Conservation (phyloP, 2,329 filamentous ascomycete species). For the Eutypella sp. region DNA sequence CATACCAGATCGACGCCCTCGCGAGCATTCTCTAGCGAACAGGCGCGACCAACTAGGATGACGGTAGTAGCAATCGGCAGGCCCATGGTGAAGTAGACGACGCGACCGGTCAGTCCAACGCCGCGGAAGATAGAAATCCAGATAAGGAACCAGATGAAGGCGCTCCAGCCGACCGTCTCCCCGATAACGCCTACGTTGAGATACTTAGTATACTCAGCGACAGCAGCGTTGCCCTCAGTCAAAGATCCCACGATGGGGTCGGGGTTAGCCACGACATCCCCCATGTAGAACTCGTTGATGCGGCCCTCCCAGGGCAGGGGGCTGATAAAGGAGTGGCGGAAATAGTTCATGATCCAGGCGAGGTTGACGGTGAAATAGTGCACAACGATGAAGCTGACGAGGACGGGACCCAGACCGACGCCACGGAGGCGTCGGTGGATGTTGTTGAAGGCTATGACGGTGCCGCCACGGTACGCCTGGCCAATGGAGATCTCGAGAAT, state of each 20-base stretch:
- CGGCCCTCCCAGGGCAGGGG: constrained; percentile 49
- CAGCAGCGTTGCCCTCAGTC: constrained; percentile 31
- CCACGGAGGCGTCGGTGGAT: constrained; percentile 49
- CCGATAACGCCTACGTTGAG: constrained; percentile 42
- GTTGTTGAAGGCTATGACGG: constrained; percentile 50
- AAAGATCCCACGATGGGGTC: constrained; percentile 35
- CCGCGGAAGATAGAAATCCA: constrained; percentile 57
- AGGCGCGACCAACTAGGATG: constrained; percentile 48
- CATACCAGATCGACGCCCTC: constrained; percentile 46
- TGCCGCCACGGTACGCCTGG: constrained; percentile 53
- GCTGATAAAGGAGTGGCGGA: constrained; percentile 49
- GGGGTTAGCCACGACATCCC: constrained; percentile 44
- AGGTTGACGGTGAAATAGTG: constrained; percentile 54
- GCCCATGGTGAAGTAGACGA: constrained; percentile 59
- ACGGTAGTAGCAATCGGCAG: constrained; percentile 53
- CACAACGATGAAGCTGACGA: constrained; percentile 50
- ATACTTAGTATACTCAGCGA: constrained; percentile 42
- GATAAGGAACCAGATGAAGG: constrained; percentile 55
- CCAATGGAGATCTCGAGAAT: constrained; percentile 65
- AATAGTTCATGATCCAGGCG: constrained; percentile 56
- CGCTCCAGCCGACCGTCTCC: constrained; percentile 53
- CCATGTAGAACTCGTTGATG: constrained; percentile 47
- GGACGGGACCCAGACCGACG: constrained; percentile 46
- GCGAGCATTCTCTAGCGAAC: constrained; percentile 49
- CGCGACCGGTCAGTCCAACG: constrained; percentile 52